Conservation (phyloP, 805 yeast genomes). For the Schizosaccharomyces osmophilus region DNA sequence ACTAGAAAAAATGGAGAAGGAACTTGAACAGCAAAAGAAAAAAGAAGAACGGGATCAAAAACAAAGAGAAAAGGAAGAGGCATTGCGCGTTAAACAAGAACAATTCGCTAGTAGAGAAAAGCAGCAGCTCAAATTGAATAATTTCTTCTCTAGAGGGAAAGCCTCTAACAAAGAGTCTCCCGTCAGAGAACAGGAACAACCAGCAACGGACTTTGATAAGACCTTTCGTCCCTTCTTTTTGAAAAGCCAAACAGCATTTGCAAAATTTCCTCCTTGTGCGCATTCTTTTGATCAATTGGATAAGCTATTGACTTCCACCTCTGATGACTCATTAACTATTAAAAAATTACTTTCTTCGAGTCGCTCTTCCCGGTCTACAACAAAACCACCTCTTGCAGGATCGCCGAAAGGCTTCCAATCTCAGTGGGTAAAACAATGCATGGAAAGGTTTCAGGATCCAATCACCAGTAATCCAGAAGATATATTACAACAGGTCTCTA, state of each 20-base stretch:
- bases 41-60: conserved; percentile 3
- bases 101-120: not conserved
- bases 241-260: not conserved
- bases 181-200: not conserved
- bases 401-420: no score
- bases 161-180: not conserved
- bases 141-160: not conserved
- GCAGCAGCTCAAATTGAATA: not conserved
- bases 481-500: not conserved
- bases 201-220: not conserved
- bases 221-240: not conserved
- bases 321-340: not conserved
- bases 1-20: conserved; percentile 4
- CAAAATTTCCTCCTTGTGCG: not conserved
- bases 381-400: not conserved
- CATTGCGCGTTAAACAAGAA: not conserved
- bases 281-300: not conserved
- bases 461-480: not conserved
- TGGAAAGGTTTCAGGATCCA: not conserved
- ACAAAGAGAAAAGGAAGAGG: conserved; percentile 6
- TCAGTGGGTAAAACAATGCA: not conserved
- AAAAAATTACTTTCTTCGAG: no score
- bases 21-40: not conserved
- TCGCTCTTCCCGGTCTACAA: not conserved
- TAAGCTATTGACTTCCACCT: not conserved